Evolutionary conservation across 768 basidiomycete species (phyloP).

Genomic region (Mycena vulgaris): DNA sequence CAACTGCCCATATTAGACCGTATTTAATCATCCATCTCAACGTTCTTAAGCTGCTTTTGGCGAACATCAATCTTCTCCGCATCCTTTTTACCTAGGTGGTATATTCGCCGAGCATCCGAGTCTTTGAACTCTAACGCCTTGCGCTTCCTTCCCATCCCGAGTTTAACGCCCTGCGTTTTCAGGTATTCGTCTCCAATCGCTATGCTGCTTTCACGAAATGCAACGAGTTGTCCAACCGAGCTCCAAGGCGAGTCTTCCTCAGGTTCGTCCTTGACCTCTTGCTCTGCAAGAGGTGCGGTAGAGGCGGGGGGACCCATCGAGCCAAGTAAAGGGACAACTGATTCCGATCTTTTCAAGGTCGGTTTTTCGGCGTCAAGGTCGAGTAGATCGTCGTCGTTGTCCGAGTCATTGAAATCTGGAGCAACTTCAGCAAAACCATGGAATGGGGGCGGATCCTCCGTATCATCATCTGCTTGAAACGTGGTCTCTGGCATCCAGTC

Average conservation of each 20-base stretch:
- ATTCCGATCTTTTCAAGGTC: constrained; percentile 28
- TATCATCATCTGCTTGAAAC: neutral
- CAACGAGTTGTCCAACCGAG: constrained; percentile 44
- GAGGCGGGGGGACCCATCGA: constrained; percentile 33
- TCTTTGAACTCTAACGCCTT: constrained; percentile 38
- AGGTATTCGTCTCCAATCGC: constrained; percentile 47
- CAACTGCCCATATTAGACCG: no score
- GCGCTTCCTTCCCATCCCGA: constrained; percentile 33
- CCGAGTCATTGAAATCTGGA: constrained; percentile 32
- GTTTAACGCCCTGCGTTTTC: constrained; percentile 40
- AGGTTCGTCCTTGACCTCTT: constrained; percentile 29
- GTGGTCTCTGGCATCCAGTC: neutral
- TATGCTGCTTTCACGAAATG: constrained; percentile 43
- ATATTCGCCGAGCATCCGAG: constrained; percentile 37
- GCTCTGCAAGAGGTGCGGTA: constrained; percentile 11
- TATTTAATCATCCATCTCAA: constrained; percentile 25
- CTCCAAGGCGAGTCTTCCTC: constrained; percentile 42
- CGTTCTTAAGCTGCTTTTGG: constrained; percentile 40
- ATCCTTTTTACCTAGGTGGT: constrained; percentile 51
- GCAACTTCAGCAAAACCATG: constrained; percentile 17
- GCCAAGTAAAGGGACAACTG: constrained; percentile 5
- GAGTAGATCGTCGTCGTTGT: constrained; percentile 38
- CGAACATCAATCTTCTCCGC: constrained; percentile 47
- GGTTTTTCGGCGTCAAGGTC: constrained; percentile 36
- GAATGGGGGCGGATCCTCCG: constrained; percentile 1